These are phyloP conservation scores for Citrullus mucosospermus DNA, from an alignment of 306 rosid species.

Conservation along the genomic window DNA sequence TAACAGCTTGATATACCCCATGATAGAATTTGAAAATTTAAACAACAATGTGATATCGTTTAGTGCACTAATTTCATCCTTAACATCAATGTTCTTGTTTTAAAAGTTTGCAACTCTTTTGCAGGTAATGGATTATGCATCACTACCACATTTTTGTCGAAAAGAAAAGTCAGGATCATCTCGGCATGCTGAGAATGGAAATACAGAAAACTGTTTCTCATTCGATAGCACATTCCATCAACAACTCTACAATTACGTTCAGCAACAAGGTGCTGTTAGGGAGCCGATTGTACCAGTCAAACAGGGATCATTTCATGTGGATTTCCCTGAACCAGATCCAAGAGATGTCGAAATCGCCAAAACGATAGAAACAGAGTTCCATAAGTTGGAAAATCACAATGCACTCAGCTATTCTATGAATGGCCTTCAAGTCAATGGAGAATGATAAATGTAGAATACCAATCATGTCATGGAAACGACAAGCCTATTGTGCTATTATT, in stretches of 20 bases:
- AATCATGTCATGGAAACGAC: neutral
- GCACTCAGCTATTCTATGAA: slow-evolving; percentile 14
- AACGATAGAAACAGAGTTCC: slow-evolving; percentile 60
- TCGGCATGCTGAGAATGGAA: slow-evolving; percentile 22
- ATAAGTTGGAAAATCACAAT: slow-evolving; percentile 46
- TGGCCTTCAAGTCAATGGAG: slow-evolving; percentile 3
- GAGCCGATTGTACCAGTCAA: slow-evolving; percentile 37
- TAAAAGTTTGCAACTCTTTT: slow-evolving; percentile 5
- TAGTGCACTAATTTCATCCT: neutral
- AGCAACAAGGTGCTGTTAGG: slow-evolving; percentile 32
- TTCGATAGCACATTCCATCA: slow-evolving; percentile 62
- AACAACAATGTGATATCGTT: neutral
- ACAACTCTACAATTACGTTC: slow-evolving; percentile 48
- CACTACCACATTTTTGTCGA: slow-evolving; percentile 87
- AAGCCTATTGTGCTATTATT: neutral
- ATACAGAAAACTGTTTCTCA: slow-evolving; percentile 53
- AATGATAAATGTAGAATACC: neutral
- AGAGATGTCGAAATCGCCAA: slow-evolving; percentile 45
- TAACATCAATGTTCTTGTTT: neutral
- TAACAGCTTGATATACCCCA: neutral
- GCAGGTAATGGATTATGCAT: slow-evolving; percentile 74
- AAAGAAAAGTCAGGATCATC: slow-evolving; percentile 68
- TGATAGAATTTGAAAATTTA: neutral
- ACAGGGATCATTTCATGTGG: slow-evolving; percentile 71
- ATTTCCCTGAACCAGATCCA: slow-evolving; percentile 62